These are phyloP conservation scores for Suillus ampliporus DNA, from an alignment of 768 basidiomycete species.

Conservation along the genomic window DNA sequence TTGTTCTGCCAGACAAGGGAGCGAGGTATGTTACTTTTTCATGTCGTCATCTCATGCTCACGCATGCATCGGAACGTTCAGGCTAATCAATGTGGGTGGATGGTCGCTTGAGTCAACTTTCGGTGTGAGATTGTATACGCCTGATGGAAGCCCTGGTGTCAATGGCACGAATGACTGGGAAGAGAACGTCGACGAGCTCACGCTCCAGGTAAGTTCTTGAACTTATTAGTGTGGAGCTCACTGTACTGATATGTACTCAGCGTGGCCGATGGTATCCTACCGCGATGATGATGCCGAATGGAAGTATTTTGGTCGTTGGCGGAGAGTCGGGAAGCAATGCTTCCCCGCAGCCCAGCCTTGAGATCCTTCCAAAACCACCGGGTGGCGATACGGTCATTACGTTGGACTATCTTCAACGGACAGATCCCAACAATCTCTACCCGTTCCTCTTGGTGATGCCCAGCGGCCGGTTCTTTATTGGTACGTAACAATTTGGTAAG, in stretches of 20 bases:
- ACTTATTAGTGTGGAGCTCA: background rate
- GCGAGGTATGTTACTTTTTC: slow-evolving; percentile 33
- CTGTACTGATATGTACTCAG: slow-evolving; percentile 33
- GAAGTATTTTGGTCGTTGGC: slow-evolving; percentile 74
- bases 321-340: slow-evolving; percentile 78
- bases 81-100: slow-evolving; percentile 36
- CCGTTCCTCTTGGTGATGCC: slow-evolving; percentile 79
- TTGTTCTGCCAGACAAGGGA: slow-evolving; percentile 77
- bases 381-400: slow-evolving; percentile 67
- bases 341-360: slow-evolving; percentile 67
- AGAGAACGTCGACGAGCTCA: slow-evolving; percentile 62
- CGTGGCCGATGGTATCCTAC: slow-evolving; percentile 76
- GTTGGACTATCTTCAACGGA: slow-evolving; percentile 70
- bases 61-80: background rate
- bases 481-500: slow-evolving; percentile 36
- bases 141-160: slow-evolving; percentile 67
- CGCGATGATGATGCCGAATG: slow-evolving; percentile 73
- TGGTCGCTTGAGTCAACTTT: slow-evolving; percentile 76
- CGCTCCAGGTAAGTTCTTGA: slow-evolving; percentile 57
- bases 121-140: slow-evolving; percentile 75
- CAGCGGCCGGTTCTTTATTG: slow-evolving; percentile 70
- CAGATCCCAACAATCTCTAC: slow-evolving; percentile 83
- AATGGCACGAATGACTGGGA: slow-evolving; percentile 84
- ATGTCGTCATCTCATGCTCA: background rate
- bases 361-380: slow-evolving; percentile 68